Conservation (phyloP, 2,329 filamentous ascomycete genomes). For the Sporothrix pallida region DNA sequence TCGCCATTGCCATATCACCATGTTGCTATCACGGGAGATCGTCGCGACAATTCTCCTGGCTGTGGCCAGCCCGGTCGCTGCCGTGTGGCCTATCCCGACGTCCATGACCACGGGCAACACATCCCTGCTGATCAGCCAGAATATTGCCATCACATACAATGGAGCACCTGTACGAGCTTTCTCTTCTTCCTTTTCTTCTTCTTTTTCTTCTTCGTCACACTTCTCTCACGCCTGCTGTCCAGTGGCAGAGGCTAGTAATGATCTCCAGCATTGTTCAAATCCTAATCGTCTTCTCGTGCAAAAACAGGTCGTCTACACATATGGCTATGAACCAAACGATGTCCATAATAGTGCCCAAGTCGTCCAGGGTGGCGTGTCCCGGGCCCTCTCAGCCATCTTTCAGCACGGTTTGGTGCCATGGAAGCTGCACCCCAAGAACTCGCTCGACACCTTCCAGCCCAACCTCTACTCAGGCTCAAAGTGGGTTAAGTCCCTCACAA, state of each 20-base stretch:
- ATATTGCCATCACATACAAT: conserved; percentile 64
- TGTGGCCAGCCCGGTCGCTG: conserved; percentile 52
- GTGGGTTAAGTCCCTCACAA: conserved; percentile 64
- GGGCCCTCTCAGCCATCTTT: conserved; percentile 69
- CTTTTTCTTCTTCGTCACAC: conserved; percentile 37
- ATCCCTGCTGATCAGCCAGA: conserved; percentile 59
- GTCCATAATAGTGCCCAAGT: conserved; percentile 58
- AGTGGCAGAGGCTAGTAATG: conserved; percentile 25
- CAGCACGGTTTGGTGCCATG: conserved; percentile 74
- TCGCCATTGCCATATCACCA: conserved; percentile 32
- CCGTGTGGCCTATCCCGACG: conserved; percentile 64
- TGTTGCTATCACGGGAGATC: conserved; percentile 41
- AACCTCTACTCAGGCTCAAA: conserved; percentile 49
- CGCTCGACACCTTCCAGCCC: conserved; percentile 68
- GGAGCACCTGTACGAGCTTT: conserved; percentile 59
- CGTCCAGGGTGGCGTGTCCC: conserved; percentile 62
- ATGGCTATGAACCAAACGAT: conserved; percentile 51
- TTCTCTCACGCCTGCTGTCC: conserved; percentile 24
- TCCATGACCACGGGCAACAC: conserved; percentile 58
- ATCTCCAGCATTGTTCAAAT: conserved; percentile 20
- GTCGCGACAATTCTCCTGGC: conserved; percentile 50
- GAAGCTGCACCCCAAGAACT: conserved; percentile 71
- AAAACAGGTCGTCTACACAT: conserved; percentile 55
- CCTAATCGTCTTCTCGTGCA: conserved; percentile 29
- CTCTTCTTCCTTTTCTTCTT: conserved; percentile 40